Evolutionary conservation across 345 rosid species (phyloP).

Genomic region (Durio zibethinus): DNA sequence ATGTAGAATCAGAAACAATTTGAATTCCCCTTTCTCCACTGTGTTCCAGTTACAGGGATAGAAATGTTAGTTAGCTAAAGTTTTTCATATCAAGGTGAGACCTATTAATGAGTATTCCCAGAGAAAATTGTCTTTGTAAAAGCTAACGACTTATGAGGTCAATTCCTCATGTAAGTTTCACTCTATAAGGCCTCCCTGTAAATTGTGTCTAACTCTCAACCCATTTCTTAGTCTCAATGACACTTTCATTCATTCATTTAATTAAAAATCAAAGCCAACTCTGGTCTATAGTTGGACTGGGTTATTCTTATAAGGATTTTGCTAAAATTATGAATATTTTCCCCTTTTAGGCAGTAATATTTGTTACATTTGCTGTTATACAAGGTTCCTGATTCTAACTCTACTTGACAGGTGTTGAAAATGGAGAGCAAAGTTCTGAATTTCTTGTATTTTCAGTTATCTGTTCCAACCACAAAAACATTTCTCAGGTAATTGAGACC

Average conservation of each 20-base stretch:
- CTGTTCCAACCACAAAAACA: constrained; percentile 78
- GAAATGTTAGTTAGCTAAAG: not conserved
- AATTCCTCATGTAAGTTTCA: not conserved
- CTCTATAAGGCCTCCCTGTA: not conserved
- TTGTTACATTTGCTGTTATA: constrained; percentile 12
- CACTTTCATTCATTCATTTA: not conserved
- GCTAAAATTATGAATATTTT: not conserved
- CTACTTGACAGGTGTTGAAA: constrained; percentile 69
- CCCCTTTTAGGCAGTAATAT: not conserved
- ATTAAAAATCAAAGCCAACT: not conserved
- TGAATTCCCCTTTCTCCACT: not conserved
- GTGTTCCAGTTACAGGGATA: not conserved
- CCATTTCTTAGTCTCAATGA: not conserved
- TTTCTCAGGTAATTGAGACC: constrained; percentile 65
- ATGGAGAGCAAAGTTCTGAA: constrained; percentile 79
- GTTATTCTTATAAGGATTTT: not conserved
- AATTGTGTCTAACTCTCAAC: not conserved
- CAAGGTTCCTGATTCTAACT: constrained; percentile 27
- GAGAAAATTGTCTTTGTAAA: not conserved
- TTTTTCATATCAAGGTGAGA: not conserved
- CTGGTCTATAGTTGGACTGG: not conserved
- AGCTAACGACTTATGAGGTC: constrained; percentile 1
- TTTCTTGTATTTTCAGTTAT: constrained; percentile 61
- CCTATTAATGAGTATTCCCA: not conserved
- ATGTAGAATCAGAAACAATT: not conserved